Evolutionary conservation across 441 rosid genomes (phyloP).

Genomic region (Gossypium trilobum): DNA sequence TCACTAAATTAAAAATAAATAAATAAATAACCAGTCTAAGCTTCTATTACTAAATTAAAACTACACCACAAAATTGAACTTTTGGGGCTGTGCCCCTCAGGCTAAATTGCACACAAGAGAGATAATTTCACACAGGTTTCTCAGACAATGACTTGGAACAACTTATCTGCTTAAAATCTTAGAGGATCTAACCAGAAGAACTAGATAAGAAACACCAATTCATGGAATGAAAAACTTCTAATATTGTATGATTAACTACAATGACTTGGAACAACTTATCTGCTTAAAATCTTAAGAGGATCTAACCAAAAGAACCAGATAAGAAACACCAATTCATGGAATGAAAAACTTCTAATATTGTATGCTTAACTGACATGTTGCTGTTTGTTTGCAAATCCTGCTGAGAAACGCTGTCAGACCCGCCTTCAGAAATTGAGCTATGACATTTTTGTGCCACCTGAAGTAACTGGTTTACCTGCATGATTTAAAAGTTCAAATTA

Average conservation of each 20-base stretch:
- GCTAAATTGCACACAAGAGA: neutral
- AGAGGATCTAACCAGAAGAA: neutral
- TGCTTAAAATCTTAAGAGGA: neutral
- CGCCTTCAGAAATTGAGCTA: constrained; percentile 80
- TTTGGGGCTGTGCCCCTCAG: too few relatives aligned
- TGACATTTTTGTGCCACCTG: constrained; percentile 97
- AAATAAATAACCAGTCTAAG: too few relatives aligned
- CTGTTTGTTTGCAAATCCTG: constrained; percentile 89
- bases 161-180: neutral
- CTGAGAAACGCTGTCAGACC: constrained; percentile 78
- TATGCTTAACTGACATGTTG: constrained; percentile 54
- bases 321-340: neutral
- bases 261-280: too few relatives aligned
- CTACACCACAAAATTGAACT: too few relatives aligned
- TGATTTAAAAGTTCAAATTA: constrained; percentile 9
- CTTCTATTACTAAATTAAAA: too few relatives aligned
- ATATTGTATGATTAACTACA: neutral
- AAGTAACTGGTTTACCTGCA: constrained; percentile 83
- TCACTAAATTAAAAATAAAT: neutral
- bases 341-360: neutral
- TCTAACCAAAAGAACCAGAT: neutral
- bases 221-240: neutral
- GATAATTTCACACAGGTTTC: too few relatives aligned
- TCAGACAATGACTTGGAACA: neutral
- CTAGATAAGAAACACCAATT: neutral